Evolutionary conservation across 73 alveolate genomes (phyloP).

Genomic region (Paramecium octaurelia): DNA sequence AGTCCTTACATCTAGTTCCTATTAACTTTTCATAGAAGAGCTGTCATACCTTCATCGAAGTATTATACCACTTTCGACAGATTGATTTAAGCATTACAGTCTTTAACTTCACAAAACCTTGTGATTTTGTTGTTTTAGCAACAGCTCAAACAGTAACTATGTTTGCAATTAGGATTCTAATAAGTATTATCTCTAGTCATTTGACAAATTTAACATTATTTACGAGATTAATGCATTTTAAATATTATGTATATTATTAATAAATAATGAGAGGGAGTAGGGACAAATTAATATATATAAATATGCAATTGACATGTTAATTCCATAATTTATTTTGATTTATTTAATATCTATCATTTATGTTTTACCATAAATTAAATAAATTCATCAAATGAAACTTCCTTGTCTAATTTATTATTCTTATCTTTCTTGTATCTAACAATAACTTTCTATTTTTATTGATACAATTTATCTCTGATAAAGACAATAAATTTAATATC

Average conservation of each 20-base stretch:
- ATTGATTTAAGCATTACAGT: neutral
- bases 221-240: neutral
- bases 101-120: neutral
- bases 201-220: neutral
- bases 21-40: neutral
- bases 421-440: constrained; percentile 23
- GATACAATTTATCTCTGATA: neutral
- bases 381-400: constrained; percentile 7
- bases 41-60: neutral
- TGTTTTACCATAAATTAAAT: neutral
- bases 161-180: neutral
- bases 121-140: neutral
- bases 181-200: neutral
- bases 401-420: neutral
- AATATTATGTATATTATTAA: neutral
- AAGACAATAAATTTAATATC: constrained; percentile 11
- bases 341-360: neutral
- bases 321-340: neutral
- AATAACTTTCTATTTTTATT: neutral
- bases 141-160: neutral
- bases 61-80: neutral
- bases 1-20: neutral
- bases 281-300: neutral
- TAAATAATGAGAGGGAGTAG: neutral
- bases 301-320: neutral